Conservation (phyloP, 306 rosid genomes). For the Styphnolobium japonicum region DNA sequence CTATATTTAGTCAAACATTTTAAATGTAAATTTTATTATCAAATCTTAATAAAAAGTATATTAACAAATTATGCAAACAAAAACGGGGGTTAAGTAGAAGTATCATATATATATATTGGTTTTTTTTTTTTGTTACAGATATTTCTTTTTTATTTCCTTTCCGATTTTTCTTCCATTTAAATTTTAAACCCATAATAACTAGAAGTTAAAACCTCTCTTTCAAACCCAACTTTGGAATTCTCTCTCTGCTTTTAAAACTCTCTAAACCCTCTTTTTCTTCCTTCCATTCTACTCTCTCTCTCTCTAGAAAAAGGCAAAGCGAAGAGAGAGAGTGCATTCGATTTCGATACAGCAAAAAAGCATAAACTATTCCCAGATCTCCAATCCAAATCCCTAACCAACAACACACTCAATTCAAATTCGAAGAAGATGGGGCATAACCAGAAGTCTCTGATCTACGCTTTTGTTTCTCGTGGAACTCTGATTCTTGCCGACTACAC, state of each 20-base stretch:
- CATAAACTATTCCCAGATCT: background rate
- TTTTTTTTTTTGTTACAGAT: too few species aligned
- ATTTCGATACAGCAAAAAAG: background rate
- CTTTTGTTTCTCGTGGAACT: conserved; percentile 48
- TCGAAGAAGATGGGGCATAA: conserved; percentile 30
- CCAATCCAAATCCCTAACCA: background rate
- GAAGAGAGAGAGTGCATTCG: background rate
- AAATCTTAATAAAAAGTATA: too few species aligned
- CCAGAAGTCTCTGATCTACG: conserved; percentile 47
- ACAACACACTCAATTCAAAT: background rate
- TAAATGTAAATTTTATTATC: too few species aligned
- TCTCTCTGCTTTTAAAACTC: background rate
- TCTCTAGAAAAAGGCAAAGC: background rate
- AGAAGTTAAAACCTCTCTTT: background rate
- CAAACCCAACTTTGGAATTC: background rate
- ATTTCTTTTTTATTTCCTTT: too few species aligned
- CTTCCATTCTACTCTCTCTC: background rate
- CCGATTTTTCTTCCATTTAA: too few species aligned
- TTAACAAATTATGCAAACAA: too few species aligned
- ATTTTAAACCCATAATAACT: too few species aligned
- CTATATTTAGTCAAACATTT: too few species aligned
- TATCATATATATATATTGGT: too few species aligned
- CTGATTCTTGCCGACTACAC: conserved; percentile 46
- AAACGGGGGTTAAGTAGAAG: too few species aligned
- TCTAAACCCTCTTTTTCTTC: background rate